phyloP scores from a whole-genome alignment of 495 filamentous ascomycete genomes.

The Hyphodiscus hymeniophilus region DNA sequence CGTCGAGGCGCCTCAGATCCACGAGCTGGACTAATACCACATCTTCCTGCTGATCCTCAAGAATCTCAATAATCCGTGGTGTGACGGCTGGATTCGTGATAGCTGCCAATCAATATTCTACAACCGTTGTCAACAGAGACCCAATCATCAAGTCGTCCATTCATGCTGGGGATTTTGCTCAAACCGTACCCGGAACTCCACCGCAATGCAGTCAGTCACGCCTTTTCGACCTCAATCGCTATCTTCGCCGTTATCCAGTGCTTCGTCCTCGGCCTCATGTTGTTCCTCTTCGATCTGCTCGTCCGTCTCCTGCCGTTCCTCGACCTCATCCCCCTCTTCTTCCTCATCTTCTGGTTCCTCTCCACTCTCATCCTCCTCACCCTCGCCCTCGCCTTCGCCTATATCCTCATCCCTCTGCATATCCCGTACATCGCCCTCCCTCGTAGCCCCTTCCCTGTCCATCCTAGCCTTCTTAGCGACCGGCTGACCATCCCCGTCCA shows the following conservation, averaged over 20 bases:
- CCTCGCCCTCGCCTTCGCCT: slow-evolving; percentile 38
- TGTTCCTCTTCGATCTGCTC: slow-evolving; percentile 31
- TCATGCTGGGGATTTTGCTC: too few relatives aligned
- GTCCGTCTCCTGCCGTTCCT: slow-evolving; percentile 34
- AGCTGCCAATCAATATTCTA: too few relatives aligned
- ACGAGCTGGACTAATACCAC: too few relatives aligned
- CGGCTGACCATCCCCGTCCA: slow-evolving; percentile 26
- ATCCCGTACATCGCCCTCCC: slow-evolving; percentile 2
- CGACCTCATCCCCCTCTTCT: slow-evolving; percentile 30
- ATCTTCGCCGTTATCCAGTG: slow-evolving; percentile 53
- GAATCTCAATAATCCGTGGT: too few relatives aligned
- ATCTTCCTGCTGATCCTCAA: too few relatives aligned
- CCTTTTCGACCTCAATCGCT: slow-evolving; percentile 37
- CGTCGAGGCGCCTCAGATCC: too few relatives aligned
- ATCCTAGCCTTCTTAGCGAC: slow-evolving; percentile 46
- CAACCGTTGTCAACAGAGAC: too few relatives aligned
- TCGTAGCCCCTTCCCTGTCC: slow-evolving; percentile 40
- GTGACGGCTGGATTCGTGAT: too few relatives aligned
- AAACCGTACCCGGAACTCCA: too few relatives aligned
- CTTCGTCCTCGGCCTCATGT: slow-evolving; percentile 52
- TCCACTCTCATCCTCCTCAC: slow-evolving; percentile 36
- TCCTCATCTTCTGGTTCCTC: slow-evolving; percentile 35
- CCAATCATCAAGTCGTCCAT: too few relatives aligned
- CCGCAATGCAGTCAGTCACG: too few relatives aligned
- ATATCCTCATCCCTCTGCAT: slow-evolving; percentile 23